Base-by-base conservation (phyloP, 2,329 filamentous ascomycete genomes). In the Phaeosphaeria sp. region DNA sequence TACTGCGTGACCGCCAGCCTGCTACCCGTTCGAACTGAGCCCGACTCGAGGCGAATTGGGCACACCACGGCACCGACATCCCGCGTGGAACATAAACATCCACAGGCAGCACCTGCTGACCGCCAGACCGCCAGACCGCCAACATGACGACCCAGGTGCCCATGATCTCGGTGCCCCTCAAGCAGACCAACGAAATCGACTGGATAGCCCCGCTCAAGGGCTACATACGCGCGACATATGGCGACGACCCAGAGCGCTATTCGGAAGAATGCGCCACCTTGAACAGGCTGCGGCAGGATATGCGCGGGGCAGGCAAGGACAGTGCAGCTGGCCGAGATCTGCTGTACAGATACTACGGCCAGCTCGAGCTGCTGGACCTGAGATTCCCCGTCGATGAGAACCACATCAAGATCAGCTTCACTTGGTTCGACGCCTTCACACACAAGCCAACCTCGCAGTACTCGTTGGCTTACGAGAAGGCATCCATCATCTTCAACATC, bases 341-440 rank as follows among this genome's bases (percentile, higher is more conserved):
- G 73, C 82, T 99, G 50, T 99, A 99, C 78, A 87, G 95, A 75
- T 99, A 99, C 80, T 99, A 99, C 76, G 95, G 94, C 42, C 95
- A 99, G 81, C 86, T 99, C 58, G 95, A 99, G 81, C 84, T 99
- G 52, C 82, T 99, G 62, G 95, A 99, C 77, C 81, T 99, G 71
- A 86, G 95, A 60, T 99, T 99, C 74, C 96, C 96, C 0, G 93
- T 99, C 46, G 95, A 99, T 70, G 95, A 99, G 81, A 95, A 97
- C 73, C 94, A 99, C 75, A 98, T 99, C 81, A 98, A 98, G 81
- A 97, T 99, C 72, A 92, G 91, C 7, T 99, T 99, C 76, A 98
- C 94, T 64, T 99, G 95, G 93, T 98, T 96, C 80, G 95, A 99
- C 78, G 95, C 96, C n/a, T 99, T 99, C 76, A 99, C 95, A 46